Evolutionary conservation across 1,284 basidiomycete species (phyloP).

Genomic region (Phellinidium pouzarii): DNA sequence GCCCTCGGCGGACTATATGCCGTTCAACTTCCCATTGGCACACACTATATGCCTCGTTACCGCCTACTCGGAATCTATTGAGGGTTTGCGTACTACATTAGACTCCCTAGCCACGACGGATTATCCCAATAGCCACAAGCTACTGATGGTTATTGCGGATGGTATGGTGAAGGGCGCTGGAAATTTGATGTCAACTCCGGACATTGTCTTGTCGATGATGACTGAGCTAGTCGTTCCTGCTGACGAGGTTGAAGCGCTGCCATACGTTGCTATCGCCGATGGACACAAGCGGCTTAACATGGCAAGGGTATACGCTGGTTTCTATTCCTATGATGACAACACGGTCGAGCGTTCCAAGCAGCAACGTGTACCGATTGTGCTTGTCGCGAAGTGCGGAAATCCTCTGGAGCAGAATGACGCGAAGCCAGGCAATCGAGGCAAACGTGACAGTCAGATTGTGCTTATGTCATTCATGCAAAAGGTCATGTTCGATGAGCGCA

Average conservation of each 20-base stretch:
- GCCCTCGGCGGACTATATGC: slow-evolving; percentile 86
- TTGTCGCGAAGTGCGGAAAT: slow-evolving; percentile 94
- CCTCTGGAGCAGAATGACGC: slow-evolving; percentile 81
- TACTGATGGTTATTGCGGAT: slow-evolving; percentile 94
- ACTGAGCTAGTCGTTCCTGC: slow-evolving; percentile 85
- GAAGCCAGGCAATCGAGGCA: slow-evolving; percentile 98
- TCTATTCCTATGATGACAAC: slow-evolving; percentile 92
- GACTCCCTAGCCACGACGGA: slow-evolving; percentile 98
- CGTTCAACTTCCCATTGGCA: slow-evolving; percentile 92
- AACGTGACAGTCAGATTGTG: slow-evolving; percentile 97
- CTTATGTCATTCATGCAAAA: slow-evolving; percentile 98
- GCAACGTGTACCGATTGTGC: slow-evolving; percentile 91
- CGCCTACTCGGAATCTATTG: slow-evolving; percentile 95
- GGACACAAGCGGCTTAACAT: slow-evolving; percentile 99
- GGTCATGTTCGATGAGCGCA: slow-evolving; percentile 99
- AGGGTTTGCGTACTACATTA: slow-evolving; percentile 93
- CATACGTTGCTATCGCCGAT: slow-evolving; percentile 97
- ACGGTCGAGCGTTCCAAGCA: slow-evolving; percentile 93
- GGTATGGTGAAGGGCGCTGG: slow-evolving; percentile 97
- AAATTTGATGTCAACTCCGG: slow-evolving; percentile 83
- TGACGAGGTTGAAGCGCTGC: slow-evolving; percentile 88
- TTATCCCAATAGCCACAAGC: slow-evolving; percentile 97
- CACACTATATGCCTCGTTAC: slow-evolving; percentile 97
- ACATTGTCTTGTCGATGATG: slow-evolving; percentile 97
- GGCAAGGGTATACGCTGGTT: slow-evolving; percentile 98